phyloP scores from a whole-genome alignment of 768 basidiomycete species.

The Trametes cubensis region DNA sequence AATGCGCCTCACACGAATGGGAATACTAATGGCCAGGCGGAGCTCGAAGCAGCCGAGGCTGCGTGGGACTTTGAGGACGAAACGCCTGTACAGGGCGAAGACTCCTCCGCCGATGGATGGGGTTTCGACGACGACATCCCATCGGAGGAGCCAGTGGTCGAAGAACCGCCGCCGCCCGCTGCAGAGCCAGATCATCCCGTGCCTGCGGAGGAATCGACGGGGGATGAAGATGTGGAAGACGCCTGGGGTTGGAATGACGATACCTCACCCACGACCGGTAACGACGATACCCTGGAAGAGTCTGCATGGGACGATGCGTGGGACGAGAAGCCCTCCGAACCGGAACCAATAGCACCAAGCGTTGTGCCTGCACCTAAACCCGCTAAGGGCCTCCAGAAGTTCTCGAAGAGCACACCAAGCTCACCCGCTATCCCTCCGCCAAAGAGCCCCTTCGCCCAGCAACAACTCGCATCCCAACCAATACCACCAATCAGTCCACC shows the following conservation, averaged over 20 bases:
- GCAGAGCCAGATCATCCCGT: slow-evolving; percentile 21
- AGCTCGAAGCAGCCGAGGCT: slow-evolving; percentile 34
- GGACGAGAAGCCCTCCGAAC: slow-evolving; percentile 27
- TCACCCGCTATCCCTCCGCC: slow-evolving; percentile 21
- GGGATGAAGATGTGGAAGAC: slow-evolving; percentile 44
- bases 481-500: slow-evolving; percentile 24
- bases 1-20: slow-evolving; percentile 4
- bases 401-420: slow-evolving; percentile 49
- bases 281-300: slow-evolving; percentile 46
- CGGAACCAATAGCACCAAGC: slow-evolving; percentile 25
- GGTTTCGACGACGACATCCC: slow-evolving; percentile 40
- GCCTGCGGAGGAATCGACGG: slow-evolving; percentile 40
- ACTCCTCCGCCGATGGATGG: slow-evolving; percentile 41
- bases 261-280: slow-evolving; percentile 33
- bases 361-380: slow-evolving; percentile 45
- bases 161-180: slow-evolving; percentile 9
- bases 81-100: slow-evolving; percentile 23
- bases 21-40: slow-evolving; percentile 16
- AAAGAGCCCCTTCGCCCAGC: background rate
- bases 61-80: slow-evolving; percentile 47
- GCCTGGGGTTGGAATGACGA: slow-evolving; percentile 78
- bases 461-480: slow-evolving; percentile 21
- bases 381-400: slow-evolving; percentile 60
- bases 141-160: slow-evolving; percentile 8
- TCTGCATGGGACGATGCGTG: slow-evolving; percentile 67